These are phyloP conservation scores for Nannochloris sp. DNA, from an alignment of 139 green algal genomes.

Conservation along the genomic window DNA sequence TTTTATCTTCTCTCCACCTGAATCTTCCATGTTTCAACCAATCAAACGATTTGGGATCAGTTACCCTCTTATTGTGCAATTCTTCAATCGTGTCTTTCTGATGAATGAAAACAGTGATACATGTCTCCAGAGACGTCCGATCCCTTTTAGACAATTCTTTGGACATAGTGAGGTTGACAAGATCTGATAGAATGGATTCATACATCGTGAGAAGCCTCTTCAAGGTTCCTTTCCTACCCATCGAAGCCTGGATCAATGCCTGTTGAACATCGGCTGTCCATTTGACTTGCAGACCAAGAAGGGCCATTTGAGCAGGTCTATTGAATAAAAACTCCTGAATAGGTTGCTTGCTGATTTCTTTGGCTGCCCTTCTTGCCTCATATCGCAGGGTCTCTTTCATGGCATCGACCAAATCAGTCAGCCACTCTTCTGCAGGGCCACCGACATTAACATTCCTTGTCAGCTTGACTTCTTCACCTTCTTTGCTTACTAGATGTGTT, in stretches of 20 bases:
- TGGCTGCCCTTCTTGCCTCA: neutral
- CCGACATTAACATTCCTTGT: slow-evolving; percentile 58
- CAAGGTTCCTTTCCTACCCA: slow-evolving; percentile 82
- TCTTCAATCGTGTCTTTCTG: slow-evolving; percentile 88
- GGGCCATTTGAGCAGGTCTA: slow-evolving; percentile 44
- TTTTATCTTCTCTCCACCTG: slow-evolving; percentile 88
- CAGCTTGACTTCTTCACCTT: slow-evolving; percentile 68
- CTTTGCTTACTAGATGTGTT: slow-evolving; percentile 80
- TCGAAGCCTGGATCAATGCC: slow-evolving; percentile 39
- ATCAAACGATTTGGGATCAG: slow-evolving; percentile 94
- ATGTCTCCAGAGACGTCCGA: slow-evolving; percentile 91
- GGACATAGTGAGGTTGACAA: slow-evolving; percentile 75
- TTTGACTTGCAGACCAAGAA: slow-evolving; percentile 91
- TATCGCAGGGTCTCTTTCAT: slow-evolving; percentile 70
- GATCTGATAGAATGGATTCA: slow-evolving; percentile 62
- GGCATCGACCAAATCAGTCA: slow-evolving; percentile 84
- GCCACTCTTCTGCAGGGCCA: slow-evolving; percentile 91
- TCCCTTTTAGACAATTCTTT: slow-evolving; percentile 70
- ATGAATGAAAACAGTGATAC: slow-evolving; percentile 96
- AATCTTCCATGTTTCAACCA: slow-evolving; percentile 93
- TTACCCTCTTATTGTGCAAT: slow-evolving; percentile 81
- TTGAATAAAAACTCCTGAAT: slow-evolving; percentile 31
- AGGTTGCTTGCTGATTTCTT: neutral
- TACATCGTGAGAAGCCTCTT: slow-evolving; percentile 78
- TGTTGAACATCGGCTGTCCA: slow-evolving; percentile 81